Evolutionary conservation across 2,329 filamentous ascomycete genomes (phyloP).

Genomic region (Aschersonia sp.): DNA sequence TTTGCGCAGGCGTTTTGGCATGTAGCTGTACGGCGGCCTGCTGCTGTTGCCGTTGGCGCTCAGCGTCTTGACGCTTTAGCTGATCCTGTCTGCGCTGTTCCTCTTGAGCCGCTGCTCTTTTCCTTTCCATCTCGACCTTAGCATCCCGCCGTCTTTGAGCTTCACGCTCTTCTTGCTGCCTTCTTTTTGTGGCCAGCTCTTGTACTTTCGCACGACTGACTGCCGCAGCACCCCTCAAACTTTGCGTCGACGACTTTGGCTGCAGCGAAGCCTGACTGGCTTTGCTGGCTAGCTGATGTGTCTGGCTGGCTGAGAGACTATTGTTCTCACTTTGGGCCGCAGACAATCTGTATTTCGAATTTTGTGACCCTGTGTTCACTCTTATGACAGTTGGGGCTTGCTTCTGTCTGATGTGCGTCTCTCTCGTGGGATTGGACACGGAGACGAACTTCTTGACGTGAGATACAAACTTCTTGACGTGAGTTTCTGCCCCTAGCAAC

Average conservation of each 20-base stretch:
- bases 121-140: conserved; percentile 69
- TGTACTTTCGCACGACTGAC: conserved; percentile 56
- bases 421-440: conserved; percentile 47
- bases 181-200: conserved; percentile 65
- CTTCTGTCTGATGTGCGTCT: conserved; percentile 42
- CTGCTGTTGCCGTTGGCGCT: conserved; percentile 46
- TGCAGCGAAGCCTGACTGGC: conserved; percentile 53
- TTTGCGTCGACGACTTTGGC: conserved; percentile 38
- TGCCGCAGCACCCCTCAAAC: conserved; percentile 46
- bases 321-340: conserved; percentile 37
- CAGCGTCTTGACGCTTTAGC: conserved; percentile 43
- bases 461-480: conserved; percentile 37
- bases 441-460: conserved; percentile 43
- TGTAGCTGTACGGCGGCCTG: conserved; percentile 45
- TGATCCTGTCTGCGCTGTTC: conserved; percentile 49
- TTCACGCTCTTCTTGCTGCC: conserved; percentile 72
- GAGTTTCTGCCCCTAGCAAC: conserved; percentile 8
- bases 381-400: conserved; percentile 57
- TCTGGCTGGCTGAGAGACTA: conserved; percentile 17
- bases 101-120: conserved; percentile 51
- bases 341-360: conserved; percentile 42
- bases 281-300: conserved; percentile 43
- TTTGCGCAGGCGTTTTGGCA: conserved; percentile 50
- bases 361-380: conserved; percentile 53
- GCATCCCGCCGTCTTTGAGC: conserved; percentile 66